These are phyloP conservation scores for Tricholoma saponaceum DNA, from an alignment of 768 basidiomycete genomes.

Conservation along the genomic window DNA sequence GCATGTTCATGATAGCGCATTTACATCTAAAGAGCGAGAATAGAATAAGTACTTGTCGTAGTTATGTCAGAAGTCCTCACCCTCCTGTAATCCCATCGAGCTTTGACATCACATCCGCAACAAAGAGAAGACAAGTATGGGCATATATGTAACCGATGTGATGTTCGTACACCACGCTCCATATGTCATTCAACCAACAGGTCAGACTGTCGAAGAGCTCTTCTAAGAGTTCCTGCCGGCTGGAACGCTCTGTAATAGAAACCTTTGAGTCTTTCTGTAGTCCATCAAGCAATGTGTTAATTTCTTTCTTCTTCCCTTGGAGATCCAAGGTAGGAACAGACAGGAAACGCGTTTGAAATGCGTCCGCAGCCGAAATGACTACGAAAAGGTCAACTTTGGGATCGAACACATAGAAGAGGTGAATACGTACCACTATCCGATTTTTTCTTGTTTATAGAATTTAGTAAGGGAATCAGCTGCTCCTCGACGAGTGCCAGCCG, in stretches of 20 bases:
- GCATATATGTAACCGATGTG: slow-evolving; percentile 45
- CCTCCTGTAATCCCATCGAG: slow-evolving; percentile 38
- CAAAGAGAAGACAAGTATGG: slow-evolving; percentile 53
- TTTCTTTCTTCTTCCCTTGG: slow-evolving; percentile 50
- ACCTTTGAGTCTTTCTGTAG: slow-evolving; percentile 51
- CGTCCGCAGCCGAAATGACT: slow-evolving; percentile 36
- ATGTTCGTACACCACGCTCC: slow-evolving; percentile 59
- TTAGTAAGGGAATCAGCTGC: slow-evolving; percentile 46
- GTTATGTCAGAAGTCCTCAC: slow-evolving; percentile 14
- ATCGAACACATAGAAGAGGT: background rate
- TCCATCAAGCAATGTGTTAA: slow-evolving; percentile 48
- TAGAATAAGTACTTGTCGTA: background rate
- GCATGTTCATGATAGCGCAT: slow-evolving; percentile 45
- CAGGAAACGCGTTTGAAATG: slow-evolving; percentile 31
- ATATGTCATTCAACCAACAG: slow-evolving; percentile 61
- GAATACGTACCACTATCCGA: slow-evolving; percentile 29
- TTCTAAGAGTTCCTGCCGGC: slow-evolving; percentile 47
- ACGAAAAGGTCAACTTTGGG: slow-evolving; percentile 1
- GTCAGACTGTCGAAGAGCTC: slow-evolving; percentile 54
- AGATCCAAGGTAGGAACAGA: slow-evolving; percentile 48
- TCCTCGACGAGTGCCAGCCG: slow-evolving; percentile 45
- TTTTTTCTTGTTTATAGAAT: slow-evolving; percentile 33
- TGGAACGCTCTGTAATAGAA: slow-evolving; percentile 48
- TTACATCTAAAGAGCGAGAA: slow-evolving; percentile 39
- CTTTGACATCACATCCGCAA: slow-evolving; percentile 41